phyloP scores from a whole-genome alignment of 1,284 basidiomycete genomes.

The Thelephora terrestris region DNA sequence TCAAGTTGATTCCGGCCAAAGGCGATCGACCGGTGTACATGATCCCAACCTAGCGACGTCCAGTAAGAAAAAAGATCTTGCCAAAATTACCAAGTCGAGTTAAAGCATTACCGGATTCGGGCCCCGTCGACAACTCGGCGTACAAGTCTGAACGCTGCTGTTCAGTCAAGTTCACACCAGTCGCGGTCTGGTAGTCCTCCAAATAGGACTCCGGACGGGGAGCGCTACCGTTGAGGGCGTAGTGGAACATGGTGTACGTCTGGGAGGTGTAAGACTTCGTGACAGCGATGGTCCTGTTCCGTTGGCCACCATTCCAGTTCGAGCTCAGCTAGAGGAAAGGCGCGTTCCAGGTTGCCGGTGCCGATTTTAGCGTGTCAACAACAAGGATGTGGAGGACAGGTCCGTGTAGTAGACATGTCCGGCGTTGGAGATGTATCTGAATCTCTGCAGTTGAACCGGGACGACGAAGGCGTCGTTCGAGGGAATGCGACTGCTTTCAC shows the following conservation, averaged over 20 bases:
- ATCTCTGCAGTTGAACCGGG: conserved; percentile 76
- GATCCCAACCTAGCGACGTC: conserved; percentile 30
- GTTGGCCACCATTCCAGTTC: conserved; percentile 79
- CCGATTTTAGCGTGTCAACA: conserved; percentile 65
- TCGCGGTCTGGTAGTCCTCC: conserved; percentile 69
- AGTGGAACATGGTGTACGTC: conserved; percentile 60
- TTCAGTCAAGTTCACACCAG: conserved; percentile 51
- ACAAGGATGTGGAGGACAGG: conserved; percentile 84
- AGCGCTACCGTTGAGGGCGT: conserved; percentile 72
- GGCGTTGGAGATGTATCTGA: conserved; percentile 91
- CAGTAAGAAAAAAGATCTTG: too few species aligned
- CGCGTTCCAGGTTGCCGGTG: conserved; percentile 49
- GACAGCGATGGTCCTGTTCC: conserved; percentile 66
- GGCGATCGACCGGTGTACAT: conserved; percentile 43
- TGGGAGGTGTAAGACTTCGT: conserved; percentile 64
- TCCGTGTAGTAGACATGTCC: conserved; percentile 80
- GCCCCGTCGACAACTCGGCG: conserved; percentile 81
- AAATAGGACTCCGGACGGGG: conserved; percentile 84
- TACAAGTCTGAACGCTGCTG: conserved; percentile 61
- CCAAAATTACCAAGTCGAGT: background rate
- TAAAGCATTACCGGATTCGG: conserved; percentile 53
- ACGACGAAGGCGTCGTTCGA: conserved; percentile 87
- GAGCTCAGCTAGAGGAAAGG: conserved; percentile 52
- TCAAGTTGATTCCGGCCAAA: conserved; percentile 26
- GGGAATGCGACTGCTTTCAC: conserved; percentile 79